Evolutionary conservation across 108 stramenopile species (phyloP).

Genomic region (Cyclostephanos invisitatus): DNA sequence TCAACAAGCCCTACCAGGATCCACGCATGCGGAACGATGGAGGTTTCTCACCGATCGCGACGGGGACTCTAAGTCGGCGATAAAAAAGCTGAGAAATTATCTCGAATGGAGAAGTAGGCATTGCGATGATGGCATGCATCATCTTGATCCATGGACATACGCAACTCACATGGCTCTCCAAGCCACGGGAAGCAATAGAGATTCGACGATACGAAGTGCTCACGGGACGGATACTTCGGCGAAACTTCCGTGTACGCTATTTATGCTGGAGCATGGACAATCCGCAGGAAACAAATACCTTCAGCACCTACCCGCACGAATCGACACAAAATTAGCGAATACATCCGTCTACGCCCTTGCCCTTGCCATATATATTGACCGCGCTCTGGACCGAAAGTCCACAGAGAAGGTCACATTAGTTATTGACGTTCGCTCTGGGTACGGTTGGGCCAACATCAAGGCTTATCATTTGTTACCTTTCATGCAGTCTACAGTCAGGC

Average conservation of each 20-base stretch:
- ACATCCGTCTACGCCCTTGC: slow-evolving; percentile 56
- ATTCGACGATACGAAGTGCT: not conserved
- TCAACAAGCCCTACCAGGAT: slow-evolving; percentile 28
- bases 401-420: slow-evolving; percentile 55
- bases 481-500: slow-evolving; percentile 42
- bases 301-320: slow-evolving; percentile 62
- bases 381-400: slow-evolving; percentile 47
- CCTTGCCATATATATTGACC: slow-evolving; percentile 65
- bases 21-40: slow-evolving; percentile 43
- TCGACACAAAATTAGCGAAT: slow-evolving; percentile 57
- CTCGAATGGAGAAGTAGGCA: slow-evolving; percentile 37
- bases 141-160: slow-evolving; percentile 33
- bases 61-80: slow-evolving; percentile 30
- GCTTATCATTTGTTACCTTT: slow-evolving; percentile 57
- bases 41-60: slow-evolving; percentile 31
- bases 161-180: slow-evolving; percentile 32
- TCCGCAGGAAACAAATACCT: slow-evolving; percentile 24
- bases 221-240: not conserved
- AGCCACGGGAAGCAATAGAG: slow-evolving; percentile 9
- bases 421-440: slow-evolving; percentile 64
- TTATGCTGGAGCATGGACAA: slow-evolving; percentile 32
- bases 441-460: slow-evolving; percentile 71
- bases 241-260: slow-evolving; percentile 36
- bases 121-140: slow-evolving; percentile 17
- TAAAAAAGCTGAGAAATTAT: slow-evolving; percentile 37